Conservation (phyloP, 1,284 basidiomycete genomes). For the Spongispora temasekensis region DNA sequence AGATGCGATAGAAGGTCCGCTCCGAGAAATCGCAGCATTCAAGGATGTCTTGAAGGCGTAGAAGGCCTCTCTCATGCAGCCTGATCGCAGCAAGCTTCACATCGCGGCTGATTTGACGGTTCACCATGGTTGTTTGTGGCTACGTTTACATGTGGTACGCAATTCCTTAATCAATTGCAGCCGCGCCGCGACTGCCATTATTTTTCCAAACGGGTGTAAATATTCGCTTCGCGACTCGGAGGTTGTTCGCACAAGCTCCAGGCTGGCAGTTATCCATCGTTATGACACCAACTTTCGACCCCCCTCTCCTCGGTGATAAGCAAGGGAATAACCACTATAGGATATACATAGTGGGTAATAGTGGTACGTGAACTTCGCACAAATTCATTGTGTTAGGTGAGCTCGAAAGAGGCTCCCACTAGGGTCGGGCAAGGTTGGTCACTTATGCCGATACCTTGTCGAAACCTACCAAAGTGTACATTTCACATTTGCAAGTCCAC, state of each 20-base stretch:
- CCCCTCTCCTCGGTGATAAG: conserved; percentile 50
- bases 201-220: no score
- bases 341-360: conserved; percentile 55
- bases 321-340: conserved; percentile 49
- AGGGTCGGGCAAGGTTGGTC: conserved; percentile 49
- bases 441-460: not conserved
- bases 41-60: no score
- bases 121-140: no score
- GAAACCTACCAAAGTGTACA: not conserved
- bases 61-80: no score
- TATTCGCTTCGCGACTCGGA: no score
- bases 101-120: not conserved
- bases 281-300: conserved; percentile 19
- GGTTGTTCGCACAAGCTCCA: not conserved
- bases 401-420: not conserved
- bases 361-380: conserved; percentile 39
- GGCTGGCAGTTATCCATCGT: not conserved
- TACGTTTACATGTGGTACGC: no score
- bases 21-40: no score
- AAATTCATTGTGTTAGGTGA: not conserved
- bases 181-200: not conserved
- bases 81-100: not conserved
- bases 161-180: not conserved
- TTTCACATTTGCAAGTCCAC: conserved; percentile 44
- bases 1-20: no score